Evolutionary conservation across 345 rosid species (phyloP).

Genomic region (Microcos paniculata): DNA sequence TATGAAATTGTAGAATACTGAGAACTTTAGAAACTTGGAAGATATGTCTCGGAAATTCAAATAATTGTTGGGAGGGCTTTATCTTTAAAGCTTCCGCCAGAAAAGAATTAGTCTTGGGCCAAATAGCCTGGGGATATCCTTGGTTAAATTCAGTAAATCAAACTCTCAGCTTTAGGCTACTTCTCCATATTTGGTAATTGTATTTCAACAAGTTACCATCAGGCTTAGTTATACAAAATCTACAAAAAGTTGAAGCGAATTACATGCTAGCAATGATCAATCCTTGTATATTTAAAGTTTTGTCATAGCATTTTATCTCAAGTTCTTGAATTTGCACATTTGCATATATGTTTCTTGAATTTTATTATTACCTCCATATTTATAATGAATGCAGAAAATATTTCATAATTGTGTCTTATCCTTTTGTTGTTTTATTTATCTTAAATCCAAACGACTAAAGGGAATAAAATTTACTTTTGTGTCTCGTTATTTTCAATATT

Average conservation of each 20-base stretch:
- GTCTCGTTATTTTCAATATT: no score
- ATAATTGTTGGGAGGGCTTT: no score
- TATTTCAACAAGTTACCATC: neutral
- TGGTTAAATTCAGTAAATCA: neutral
- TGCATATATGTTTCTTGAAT: neutral
- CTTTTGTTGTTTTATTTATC: no score
- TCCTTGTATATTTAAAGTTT: neutral
- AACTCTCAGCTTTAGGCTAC: neutral
- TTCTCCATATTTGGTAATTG: neutral
- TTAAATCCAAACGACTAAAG: no score
- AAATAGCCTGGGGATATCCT: no score
- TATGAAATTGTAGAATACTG: neutral
- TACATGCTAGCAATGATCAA: neutral
- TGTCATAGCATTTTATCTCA: neutral
- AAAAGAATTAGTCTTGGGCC: no score
- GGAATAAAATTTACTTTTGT: no score
- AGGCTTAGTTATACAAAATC: neutral
- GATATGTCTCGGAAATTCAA: no score
- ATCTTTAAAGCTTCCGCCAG: no score
- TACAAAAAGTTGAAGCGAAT: neutral
- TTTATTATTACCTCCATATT: neutral
- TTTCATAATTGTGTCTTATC: no score
- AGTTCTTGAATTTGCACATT: neutral
- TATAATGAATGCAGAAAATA: no score
- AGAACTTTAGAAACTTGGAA: neutral